Evolutionary conservation across 345 rosid species (phyloP), one percentile per base, ranked within the genome.

Genomic region (Arabidopsis arenosa): DNA sequence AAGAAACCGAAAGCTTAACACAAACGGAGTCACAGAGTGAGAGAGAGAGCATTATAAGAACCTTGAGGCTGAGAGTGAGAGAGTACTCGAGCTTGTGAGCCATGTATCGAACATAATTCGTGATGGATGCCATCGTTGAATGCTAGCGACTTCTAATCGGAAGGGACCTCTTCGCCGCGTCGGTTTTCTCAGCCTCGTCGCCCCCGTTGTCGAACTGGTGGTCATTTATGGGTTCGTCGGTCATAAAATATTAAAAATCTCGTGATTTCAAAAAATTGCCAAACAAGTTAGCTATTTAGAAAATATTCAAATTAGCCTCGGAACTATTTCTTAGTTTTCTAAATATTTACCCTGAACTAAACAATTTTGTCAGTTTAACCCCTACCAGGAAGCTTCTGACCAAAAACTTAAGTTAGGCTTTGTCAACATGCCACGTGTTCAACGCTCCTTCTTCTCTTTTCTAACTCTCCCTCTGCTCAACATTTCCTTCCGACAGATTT

Each of bases 81-180:
- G 98, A 88, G 74, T 90, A 92, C 47, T 90, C 89, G 53, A 88
- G 80, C 80, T 92, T 93, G 84, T 83, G 82, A 68, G 73, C 84
- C 70, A 88, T 8, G 89, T 93, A 91, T 55, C 96, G 86, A 36
- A 75, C 80, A 94, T 93, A 92, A 58, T 92, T 91, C 68, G 92
- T 66, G 36, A 85, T 73, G 52, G 88, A 85, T 67, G 83, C 88
- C 98, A 93, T 93, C 75, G 56, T 51, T 56, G 14, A 67, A 66
- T 47, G 52, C 10, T 47, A 15, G 8, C 59, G 47, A 28, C 44
- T 59, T 59, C 1, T 49, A 0, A 15, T 60, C 80, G 23, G 70
- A 62, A 36, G 26, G 4, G 17, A 13, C 58, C 52, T 47, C 70
- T 70, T 36, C 53, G 63, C 58, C 75, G 45, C 33, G 75, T 70